Evolutionary conservation across 768 basidiomycete genomes (phyloP), one percentile per base, ranked within the genome.

Genomic region (Brasilioporus rufonigricans): DNA sequence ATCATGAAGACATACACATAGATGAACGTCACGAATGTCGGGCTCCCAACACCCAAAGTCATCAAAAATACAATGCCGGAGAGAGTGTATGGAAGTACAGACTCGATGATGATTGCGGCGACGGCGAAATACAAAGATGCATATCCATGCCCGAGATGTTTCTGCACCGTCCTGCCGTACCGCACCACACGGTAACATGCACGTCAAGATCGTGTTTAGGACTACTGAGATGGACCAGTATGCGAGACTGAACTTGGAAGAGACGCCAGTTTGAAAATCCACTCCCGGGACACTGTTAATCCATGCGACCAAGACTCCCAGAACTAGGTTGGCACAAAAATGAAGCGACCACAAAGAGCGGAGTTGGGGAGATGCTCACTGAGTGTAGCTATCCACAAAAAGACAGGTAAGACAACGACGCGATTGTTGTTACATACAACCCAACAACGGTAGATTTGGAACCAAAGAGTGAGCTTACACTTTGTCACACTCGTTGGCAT

Each of bases 401-500:
- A 5, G 21, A 39, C n/a, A 19, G 36, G 36, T 18, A 39, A 9
- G 19, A 52, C 6, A 27, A 45, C 13, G 2, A 18, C 14, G 6
- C 26, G 44, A n/a, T n/a, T 13, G 19, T 44, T 52, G 8, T 46
- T 19, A 36, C 51, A 52, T 29, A 45, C 27, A 5, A 27, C 29
- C 18, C 35, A 19, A 24, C 51, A 46, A 12, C 51, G 44, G 44
- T 52, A 21, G 44, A 77, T 63, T 75, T 77, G 43, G 23, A 72
- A 52, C 8, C 14, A 50, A 29, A 31, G 13, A 32, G 21, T 61
- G 24, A 55, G 27, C n/a, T 23, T 12, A 9, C 36, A 18, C 27
- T 9, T 18, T n/a, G 19, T 39, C 23, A 16, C 12, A 11, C 13
- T 21, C 3, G 11, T 5, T 2, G 10, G 29, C 12, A 31, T 31